A percentile compares a stretch with the other conserved stretches of the same genome.
Conservation (phyloP, 371 early-diverging fungal genomes). For the Lichtheimia corymbifera region DNA sequence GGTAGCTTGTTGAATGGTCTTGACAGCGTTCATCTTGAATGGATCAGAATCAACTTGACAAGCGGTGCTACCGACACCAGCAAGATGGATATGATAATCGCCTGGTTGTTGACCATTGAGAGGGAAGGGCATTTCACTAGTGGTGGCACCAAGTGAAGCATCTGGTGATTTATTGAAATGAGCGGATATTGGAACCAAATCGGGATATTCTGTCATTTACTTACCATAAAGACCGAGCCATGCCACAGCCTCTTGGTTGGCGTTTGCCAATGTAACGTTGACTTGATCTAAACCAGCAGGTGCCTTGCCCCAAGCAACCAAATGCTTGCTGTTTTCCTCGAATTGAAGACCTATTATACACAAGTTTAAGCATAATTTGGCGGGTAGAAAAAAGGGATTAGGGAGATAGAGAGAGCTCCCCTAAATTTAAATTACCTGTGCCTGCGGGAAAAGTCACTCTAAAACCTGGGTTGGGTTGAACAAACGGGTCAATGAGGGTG, state of each 20-base stretch:
- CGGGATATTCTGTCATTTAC: not conserved
- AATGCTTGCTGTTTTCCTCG: constrained; percentile 34
- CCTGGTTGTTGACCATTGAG: constrained; percentile 27
- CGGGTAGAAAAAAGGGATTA: not conserved
- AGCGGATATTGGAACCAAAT: not conserved
- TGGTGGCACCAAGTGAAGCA: constrained; percentile 23
- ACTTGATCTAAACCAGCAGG: constrained; percentile 26
- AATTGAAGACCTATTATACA: constrained; percentile 28
- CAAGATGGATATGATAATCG: constrained; percentile 34
- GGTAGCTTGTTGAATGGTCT: not conserved
- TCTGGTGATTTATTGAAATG: constrained; percentile 19
- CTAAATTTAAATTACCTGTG: constrained; percentile 17
- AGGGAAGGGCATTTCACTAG: constrained; percentile 31
- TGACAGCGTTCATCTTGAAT: constrained; percentile 1
- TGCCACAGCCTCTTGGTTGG: constrained; percentile 10
- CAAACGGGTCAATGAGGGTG: not conserved
- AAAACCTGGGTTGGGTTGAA: constrained; percentile 18
- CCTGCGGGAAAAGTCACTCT: constrained; percentile 35
- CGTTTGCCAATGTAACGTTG: constrained; percentile 32
- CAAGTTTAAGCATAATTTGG: not conserved
- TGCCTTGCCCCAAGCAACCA: constrained; percentile 38
- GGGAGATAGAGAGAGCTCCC: not conserved
- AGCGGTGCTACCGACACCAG: constrained; percentile 1
- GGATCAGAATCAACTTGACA: constrained; percentile 9
- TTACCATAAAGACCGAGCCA: constrained; percentile 40